A percentile compares a stretch with the other conserved stretches of the same genome.
phyloP scores from a whole-genome alignment of 768 basidiomycete species.

The Mrakia frigida region DNA sequence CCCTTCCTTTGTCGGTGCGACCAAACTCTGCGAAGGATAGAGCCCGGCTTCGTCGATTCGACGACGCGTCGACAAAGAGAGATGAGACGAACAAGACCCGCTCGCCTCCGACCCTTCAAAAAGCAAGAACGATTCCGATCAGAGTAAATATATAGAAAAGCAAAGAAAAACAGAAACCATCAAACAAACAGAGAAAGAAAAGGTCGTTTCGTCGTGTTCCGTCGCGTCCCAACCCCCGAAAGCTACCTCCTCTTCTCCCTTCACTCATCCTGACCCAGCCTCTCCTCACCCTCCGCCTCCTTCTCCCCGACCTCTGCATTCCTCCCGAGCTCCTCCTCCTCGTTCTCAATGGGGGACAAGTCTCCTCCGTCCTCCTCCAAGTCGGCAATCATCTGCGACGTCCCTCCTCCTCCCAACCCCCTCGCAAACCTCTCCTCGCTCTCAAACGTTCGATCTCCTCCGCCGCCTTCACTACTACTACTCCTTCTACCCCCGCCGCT shows the following conservation, averaged over 20 bases:
- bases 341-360: neutral
- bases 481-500: too few species aligned
- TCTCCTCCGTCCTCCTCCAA: neutral
- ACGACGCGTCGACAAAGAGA: too few species aligned
- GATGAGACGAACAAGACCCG: too few species aligned
- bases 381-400: too few species aligned
- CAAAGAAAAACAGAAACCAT: too few species aligned
- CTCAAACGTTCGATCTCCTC: neutral
- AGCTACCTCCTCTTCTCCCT: neutral
- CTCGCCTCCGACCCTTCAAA: too few species aligned
- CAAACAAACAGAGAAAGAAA: too few species aligned
- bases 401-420: neutral
- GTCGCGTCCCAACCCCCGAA: neutral
- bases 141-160: too few species aligned
- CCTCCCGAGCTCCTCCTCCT: neutral
- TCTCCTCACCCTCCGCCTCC: neutral
- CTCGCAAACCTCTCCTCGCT: neutral
- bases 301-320: neutral
- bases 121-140: too few species aligned
- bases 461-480: neutral
- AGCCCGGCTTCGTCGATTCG: too few species aligned
- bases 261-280: neutral
- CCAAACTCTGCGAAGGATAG: too few species aligned
- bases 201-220: conserved; percentile 1
- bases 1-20: too few species aligned